Evolutionary conservation across 192 early-diverging fungal species (phyloP).

Genomic region (Dissophora globulifera): DNA sequence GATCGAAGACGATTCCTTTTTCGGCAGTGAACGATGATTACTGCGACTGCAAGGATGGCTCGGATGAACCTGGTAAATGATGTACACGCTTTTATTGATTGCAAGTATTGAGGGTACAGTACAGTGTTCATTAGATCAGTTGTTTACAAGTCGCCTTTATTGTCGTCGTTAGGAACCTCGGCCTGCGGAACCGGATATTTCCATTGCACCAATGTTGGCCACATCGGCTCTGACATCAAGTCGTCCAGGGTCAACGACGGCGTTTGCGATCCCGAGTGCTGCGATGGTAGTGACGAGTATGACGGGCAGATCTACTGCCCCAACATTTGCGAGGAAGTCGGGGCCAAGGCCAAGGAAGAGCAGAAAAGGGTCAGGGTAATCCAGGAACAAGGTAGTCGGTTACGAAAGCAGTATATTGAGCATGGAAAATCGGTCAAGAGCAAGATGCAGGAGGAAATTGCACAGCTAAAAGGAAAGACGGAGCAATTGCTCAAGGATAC

Average conservation of each 20-base stretch:
- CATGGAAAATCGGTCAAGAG: conserved; percentile 20
- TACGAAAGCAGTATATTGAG: conserved; percentile 32
- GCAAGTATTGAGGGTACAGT: too few relatives aligned
- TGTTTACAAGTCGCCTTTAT: too few relatives aligned
- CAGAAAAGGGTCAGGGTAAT: conserved; percentile 35
- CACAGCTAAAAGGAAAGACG: conserved; percentile 13
- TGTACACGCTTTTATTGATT: background rate
- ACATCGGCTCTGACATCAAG: conserved; percentile 73
- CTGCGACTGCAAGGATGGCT: conserved; percentile 95
- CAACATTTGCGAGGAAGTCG: conserved; percentile 78
- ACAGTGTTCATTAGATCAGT: too few relatives aligned
- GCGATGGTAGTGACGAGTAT: conserved; percentile 95
- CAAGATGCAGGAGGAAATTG: conserved; percentile 15
- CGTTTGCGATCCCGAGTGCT: conserved; percentile 93
- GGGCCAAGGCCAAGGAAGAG: conserved; percentile 53
- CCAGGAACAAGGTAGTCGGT: conserved; percentile 23
- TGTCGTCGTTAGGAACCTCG: conserved; percentile 92
- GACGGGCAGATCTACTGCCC: conserved; percentile 69
- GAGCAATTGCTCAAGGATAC: conserved; percentile 18
- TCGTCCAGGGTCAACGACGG: conserved; percentile 91
- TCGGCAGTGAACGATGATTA: conserved; percentile 94
- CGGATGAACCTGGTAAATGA: conserved; percentile 88
- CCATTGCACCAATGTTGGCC: conserved; percentile 85
- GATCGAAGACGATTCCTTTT: conserved; percentile 72
- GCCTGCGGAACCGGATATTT: conserved; percentile 86